Evolutionary conservation across 345 rosid genomes (phyloP), one percentile per base, ranked within the genome.

Genomic region (Physaria fendleri): DNA sequence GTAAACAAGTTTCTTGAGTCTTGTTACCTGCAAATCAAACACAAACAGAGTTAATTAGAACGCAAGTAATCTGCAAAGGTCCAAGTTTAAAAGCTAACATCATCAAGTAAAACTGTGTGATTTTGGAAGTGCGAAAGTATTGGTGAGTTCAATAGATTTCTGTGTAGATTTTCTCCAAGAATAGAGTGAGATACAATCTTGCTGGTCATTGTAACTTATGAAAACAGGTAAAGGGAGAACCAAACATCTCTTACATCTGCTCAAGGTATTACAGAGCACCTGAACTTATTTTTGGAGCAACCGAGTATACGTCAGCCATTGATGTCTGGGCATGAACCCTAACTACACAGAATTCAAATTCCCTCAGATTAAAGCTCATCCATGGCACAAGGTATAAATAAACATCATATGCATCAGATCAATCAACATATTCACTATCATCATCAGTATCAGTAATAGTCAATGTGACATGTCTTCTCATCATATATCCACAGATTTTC

Each of bases 251-350:
- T 2, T 92, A 92, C 64, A 92, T 92, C 9, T 92, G 99, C 79
- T 92, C 99, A 4, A 81, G 99, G 77, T 92, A 86, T 59, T 92
- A 92, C 64, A 76, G 99, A 78, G 99, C 99, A 55, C 99, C 99
- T 5, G 99, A 92, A 62, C 91, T 92, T 59, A 92, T 92, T 68
- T 92, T 92, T 72, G 99, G 99, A 46, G 99, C 99, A 59, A 89
- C 99, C 0, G 99, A 89, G 71, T 92, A 92, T 49, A 79, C 97
- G 3, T 72, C 89, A 25, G 97, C 97, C 30, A 89, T 92, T 64
- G 99, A 92, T 68, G 83, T 92, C 69, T 92, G 99, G 99, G 99
- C 83, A 93, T 93, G 99, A 93, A 93, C 46, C 99, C 99, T 14
- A 84, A 89, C 56, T 93, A 93, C 67, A 93, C 95, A 0, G 99